Conservation (phyloP, 257 asterid species). For the Petrea volubilis region DNA sequence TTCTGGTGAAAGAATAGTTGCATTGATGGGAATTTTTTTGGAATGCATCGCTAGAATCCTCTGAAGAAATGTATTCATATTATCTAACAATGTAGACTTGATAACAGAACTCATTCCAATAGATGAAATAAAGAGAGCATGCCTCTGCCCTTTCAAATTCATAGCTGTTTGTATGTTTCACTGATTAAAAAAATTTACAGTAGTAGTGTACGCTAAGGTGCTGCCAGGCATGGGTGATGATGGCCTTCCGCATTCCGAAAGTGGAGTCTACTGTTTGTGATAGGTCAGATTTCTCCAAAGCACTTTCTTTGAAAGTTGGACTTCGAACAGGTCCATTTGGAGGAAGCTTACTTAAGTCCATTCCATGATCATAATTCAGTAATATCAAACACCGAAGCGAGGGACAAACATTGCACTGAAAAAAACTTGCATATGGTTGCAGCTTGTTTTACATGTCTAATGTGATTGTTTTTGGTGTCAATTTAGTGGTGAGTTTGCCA, state of each 20-base stretch:
- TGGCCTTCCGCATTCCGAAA: neutral
- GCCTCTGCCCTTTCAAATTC: neutral
- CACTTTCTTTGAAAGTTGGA: no score
- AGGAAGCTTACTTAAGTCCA: neutral
- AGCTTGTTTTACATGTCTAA: neutral
- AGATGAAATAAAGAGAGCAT: neutral
- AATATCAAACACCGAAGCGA: neutral
- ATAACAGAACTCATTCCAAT: neutral
- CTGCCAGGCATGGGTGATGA: neutral
- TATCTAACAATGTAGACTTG: neutral
- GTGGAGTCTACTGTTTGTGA: neutral
- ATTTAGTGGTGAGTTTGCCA: neutral
- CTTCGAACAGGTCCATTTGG: neutral
- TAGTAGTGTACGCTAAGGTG: neutral
- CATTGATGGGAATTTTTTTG: neutral
- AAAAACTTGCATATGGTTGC: neutral
- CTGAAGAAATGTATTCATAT: neutral
- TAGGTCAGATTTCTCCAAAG: no score
- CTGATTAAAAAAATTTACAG: no score
- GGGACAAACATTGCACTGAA: neutral
- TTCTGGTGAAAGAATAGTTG: neutral
- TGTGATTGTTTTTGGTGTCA: neutral
- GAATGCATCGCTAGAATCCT: neutral
- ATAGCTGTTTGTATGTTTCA: neutral
- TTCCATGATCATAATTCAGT: neutral